Conservation (phyloP, 139 green algal species). For the Micromonas commoda region DNA sequence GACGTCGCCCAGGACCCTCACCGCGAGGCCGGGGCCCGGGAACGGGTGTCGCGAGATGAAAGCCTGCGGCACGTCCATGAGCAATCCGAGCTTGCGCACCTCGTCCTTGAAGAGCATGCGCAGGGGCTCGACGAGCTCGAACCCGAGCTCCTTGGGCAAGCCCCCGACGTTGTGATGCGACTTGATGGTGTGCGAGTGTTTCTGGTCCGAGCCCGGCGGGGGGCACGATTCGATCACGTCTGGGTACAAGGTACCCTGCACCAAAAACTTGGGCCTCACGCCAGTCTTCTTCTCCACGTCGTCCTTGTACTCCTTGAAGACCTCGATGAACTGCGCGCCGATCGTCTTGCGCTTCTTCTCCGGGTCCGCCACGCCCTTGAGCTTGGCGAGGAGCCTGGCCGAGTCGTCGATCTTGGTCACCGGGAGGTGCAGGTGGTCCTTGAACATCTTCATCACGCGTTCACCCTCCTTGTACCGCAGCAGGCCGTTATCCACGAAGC, state of each 20-base stretch:
- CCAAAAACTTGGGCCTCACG: slow-evolving; percentile 39
- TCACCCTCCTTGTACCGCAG: slow-evolving; percentile 83
- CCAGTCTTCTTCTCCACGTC: slow-evolving; percentile 65
- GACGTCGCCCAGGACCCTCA: slow-evolving; percentile 93
- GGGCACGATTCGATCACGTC: slow-evolving; percentile 98
- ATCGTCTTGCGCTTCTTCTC: slow-evolving; percentile 97
- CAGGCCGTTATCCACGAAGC: slow-evolving; percentile 99
- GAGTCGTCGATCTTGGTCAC: slow-evolving; percentile 81
- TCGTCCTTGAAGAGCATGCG: slow-evolving; percentile 96
- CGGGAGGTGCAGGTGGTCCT: slow-evolving; percentile 89
- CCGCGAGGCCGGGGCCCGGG: slow-evolving; percentile 89
- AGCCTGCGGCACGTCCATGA: slow-evolving; percentile 59
- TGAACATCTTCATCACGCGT: slow-evolving; percentile 93
- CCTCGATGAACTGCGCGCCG: slow-evolving; percentile 86
- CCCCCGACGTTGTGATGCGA: slow-evolving; percentile 98
- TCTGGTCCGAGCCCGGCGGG: slow-evolving; percentile 84
- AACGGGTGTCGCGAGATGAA: slow-evolving; percentile 97
- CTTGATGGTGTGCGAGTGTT: slow-evolving; percentile 99
- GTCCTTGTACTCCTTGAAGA: slow-evolving; percentile 77
- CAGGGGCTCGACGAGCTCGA: slow-evolving; percentile 96
- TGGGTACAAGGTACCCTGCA: slow-evolving; percentile 93
- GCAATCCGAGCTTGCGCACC: slow-evolving; percentile 61
- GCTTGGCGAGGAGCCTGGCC: slow-evolving; percentile 42
- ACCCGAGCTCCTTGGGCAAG: slow-evolving; percentile 92
- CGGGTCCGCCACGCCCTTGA: slow-evolving; percentile 78